Base-by-base conservation (phyloP, 2,329 filamentous ascomycete species). In the Colletotrichum ledebouriae region DNA sequence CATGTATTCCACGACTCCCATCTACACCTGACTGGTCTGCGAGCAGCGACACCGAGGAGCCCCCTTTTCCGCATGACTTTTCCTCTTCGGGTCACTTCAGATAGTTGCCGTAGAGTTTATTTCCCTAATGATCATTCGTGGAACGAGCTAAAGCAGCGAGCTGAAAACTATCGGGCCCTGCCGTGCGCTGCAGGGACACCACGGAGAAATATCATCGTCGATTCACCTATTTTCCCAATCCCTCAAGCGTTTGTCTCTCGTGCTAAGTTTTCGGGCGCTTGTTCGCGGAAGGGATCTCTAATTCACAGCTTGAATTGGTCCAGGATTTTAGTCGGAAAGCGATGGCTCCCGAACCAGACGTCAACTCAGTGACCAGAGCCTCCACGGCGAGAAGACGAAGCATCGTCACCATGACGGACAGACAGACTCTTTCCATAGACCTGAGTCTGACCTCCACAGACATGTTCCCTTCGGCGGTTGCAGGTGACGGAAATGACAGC, bases 361-460 rank as follows among this genome's bases (percentile, higher is more conserved):
- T 17, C 11, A 29, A 49, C 15, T 37, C 17, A 25, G 29, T 46
- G 11, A 25, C 11, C 15, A 53, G 46, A 25, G 12, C 47, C 37
- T 37, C 39, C 49, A 39, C 41, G n/a, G 12, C 34, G 4, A 53
- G 49, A 20, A 65, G 42, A 17, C 57, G 42, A 9, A 65, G 61
- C 41, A 60, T 65, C 22, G 49, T 44, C 9, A 46, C 55, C 3
- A 56, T 44, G 34, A 60, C 61, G 6, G 61, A 68, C 20, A 41
- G 39, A 1, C 61, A 59, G 22, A 53, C 29, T 22, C 60, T 59
- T 11, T 34, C 47, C 13, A 37, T 68, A 37, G 49, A 60, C n/a
- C 42, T 47, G 4, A 39, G 17, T 13, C 61, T 56, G 33, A 60
- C 22, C 9, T 68, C 65, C 11, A 68, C 66, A 25, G 66, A 56